Conservation (phyloP, 2,329 filamentous ascomycete genomes). For the Mycocentrospora acerina region DNA sequence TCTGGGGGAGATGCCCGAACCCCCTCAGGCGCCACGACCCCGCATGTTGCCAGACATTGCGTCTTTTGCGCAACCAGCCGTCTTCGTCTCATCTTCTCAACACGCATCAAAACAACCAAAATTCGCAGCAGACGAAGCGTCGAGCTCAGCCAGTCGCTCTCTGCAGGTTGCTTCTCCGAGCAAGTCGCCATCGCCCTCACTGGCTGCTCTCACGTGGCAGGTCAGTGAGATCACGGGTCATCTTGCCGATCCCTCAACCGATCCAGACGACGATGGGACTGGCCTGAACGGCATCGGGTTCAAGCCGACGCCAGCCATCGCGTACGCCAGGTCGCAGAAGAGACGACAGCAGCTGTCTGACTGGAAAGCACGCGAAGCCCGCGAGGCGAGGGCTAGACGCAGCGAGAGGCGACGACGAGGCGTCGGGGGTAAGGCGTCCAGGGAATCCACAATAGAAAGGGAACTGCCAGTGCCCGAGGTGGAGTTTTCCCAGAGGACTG, state of each 20-base stretch:
- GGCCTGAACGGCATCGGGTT: conserved; percentile 67
- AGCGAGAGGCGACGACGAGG: conserved; percentile 52
- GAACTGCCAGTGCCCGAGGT: conserved; percentile 20
- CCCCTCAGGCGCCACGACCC: conserved; percentile 35
- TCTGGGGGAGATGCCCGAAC: conserved; percentile 30
- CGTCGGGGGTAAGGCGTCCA: conserved; percentile 25
- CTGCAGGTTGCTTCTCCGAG: conserved; percentile 22
- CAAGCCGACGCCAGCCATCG: conserved; percentile 60
- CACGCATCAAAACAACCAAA: not conserved
- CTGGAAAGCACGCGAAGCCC: conserved; percentile 60
- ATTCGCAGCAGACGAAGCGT: conserved; percentile 2
- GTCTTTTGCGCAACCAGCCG: conserved; percentile 32
- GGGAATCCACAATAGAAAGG: conserved; percentile 32
- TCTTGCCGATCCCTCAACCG: conserved; percentile 49
- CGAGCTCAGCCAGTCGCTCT: conserved; percentile 7
- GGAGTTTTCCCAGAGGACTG: conserved; percentile 22
- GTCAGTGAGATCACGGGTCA: conserved; percentile 65
- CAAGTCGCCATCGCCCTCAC: conserved; percentile 35
- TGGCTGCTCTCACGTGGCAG: conserved; percentile 54
- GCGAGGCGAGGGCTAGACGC: conserved; percentile 59
- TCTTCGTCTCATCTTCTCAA: conserved; percentile 22
- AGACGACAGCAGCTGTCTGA: conserved; percentile 61
- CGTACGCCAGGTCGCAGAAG: conserved; percentile 57
- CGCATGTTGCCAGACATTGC: conserved; percentile 35
- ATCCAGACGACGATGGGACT: conserved; percentile 62